Evolutionary conservation across 225 moss, liverwort and hornwort species (phyloP).

Genomic region (Bryum argenteum): DNA sequence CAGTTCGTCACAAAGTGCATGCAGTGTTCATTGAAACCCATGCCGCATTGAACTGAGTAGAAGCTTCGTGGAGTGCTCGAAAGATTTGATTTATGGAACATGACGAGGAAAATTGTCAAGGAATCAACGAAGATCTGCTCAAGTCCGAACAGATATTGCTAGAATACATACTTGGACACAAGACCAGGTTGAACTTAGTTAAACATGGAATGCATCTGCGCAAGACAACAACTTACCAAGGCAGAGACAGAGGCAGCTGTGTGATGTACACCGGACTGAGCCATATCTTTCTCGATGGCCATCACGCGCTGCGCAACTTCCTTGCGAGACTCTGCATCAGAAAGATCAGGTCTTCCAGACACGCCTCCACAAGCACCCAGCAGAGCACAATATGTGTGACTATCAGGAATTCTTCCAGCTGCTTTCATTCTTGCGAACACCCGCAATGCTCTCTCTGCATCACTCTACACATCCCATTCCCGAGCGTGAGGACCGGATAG

Average conservation of each 20-base stretch:
- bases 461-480: conserved; percentile 61
- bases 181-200: too few relatives aligned
- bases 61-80: too few relatives aligned
- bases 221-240: conserved; percentile 59
- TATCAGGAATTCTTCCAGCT: conserved; percentile 65
- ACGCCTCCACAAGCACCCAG: conserved; percentile 69
- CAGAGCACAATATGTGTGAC: conserved; percentile 80
- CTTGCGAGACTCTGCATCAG: conserved; percentile 72
- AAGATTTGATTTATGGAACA: too few relatives aligned
- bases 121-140: too few relatives aligned
- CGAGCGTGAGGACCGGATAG: conserved; percentile 3
- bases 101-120: too few relatives aligned
- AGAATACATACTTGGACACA: too few relatives aligned
- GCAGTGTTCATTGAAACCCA: too few relatives aligned
- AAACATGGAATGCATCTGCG: too few relatives aligned
- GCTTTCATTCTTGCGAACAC: conserved; percentile 92
- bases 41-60: too few relatives aligned
- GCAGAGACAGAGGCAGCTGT: conserved; percentile 78
- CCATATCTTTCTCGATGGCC: conserved; percentile 97
- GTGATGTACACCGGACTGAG: conserved; percentile 71
- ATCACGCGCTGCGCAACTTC: conserved; percentile 80
- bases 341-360: conserved; percentile 62
- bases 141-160: too few relatives aligned
- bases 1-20: too few relatives aligned
- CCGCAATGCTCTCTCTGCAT: conserved; percentile 76